phyloP scores from a whole-genome alignment of 2,329 filamentous ascomycete species.

The Neofusicoccum laricinum region DNA sequence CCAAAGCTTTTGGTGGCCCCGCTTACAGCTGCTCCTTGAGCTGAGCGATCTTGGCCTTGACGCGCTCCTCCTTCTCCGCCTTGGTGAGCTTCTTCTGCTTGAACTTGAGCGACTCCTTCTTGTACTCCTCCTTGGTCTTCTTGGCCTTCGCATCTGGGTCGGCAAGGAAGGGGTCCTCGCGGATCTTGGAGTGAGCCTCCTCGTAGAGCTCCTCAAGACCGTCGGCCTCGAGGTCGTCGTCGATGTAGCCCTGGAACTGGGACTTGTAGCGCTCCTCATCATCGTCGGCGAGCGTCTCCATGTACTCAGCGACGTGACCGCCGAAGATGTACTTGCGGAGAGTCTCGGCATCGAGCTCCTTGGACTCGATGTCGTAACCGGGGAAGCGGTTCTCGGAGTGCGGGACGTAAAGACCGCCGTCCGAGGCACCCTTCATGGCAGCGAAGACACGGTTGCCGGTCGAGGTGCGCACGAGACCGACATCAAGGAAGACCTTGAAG shows the following conservation, averaged over 20 bases:
- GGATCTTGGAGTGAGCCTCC: constrained; percentile 94
- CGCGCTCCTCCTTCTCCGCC: constrained; percentile 76
- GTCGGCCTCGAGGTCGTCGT: constrained; percentile 94
- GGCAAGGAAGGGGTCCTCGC: constrained; percentile 98
- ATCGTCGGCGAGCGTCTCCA: constrained; percentile 99
- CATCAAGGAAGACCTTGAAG: constrained; percentile 99
- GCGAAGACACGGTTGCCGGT: constrained; percentile 98
- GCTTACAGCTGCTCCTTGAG: constrained; percentile 50
- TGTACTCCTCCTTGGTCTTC: constrained; percentile 98
- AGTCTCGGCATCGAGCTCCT: constrained; percentile 96
- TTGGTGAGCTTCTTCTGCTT: constrained; percentile 71
- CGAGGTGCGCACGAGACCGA: constrained; percentile 94
- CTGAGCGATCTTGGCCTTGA: constrained; percentile 89
- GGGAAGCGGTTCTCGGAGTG: constrained; percentile 99
- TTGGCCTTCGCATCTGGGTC: constrained; percentile 68
- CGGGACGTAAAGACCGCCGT: constrained; percentile 93
- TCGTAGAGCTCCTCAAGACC: constrained; percentile 94
- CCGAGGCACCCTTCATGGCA: constrained; percentile 99
- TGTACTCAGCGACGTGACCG: constrained; percentile 99
- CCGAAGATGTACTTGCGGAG: constrained; percentile 99
- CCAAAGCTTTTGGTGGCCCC: constrained; percentile 3
- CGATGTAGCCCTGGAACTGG: constrained; percentile 97
- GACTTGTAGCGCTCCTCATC: constrained; percentile 99
- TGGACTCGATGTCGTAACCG: constrained; percentile 92
- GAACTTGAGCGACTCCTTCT: constrained; percentile 92